phyloP scores from a whole-genome alignment of 139 green algal genomes.

The Pseudopediastrum boryanum region DNA sequence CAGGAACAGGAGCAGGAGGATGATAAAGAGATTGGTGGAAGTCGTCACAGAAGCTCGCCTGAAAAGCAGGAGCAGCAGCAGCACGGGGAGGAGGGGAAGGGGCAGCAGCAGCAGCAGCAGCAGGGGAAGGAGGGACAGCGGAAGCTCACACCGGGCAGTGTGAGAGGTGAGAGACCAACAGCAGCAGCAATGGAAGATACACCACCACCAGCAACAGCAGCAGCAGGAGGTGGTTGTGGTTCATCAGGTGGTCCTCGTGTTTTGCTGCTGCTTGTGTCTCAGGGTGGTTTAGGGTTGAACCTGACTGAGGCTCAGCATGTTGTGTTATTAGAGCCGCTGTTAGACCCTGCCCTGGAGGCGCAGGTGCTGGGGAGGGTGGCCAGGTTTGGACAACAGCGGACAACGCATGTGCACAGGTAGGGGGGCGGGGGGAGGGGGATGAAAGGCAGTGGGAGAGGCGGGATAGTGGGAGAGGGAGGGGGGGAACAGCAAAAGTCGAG shows the following conservation, averaged over 20 bases:
- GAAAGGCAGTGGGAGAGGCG: not conserved
- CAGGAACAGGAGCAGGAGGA: not conserved
- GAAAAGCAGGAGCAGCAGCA: constrained; percentile 1
- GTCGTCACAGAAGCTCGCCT: not conserved
- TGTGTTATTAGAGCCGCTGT: constrained; percentile 79
- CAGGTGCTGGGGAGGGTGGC: constrained; percentile 74
- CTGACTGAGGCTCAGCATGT: constrained; percentile 88
- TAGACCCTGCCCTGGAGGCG: constrained; percentile 36
- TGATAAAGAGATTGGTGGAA: not conserved
- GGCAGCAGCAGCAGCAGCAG: not conserved
- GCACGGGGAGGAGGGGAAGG: not conserved
- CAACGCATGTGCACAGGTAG: constrained; percentile 72
- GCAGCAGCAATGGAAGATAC: not conserved
- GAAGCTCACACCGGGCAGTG: not conserved
- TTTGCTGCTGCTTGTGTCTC: constrained; percentile 79
- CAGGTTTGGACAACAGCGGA: constrained; percentile 71
- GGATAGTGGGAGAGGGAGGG: not conserved
- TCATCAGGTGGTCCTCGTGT: constrained; percentile 42
- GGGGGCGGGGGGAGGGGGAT: not conserved
- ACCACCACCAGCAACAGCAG: not conserved
- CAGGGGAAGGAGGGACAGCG: not conserved
- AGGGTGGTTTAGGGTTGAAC: constrained; percentile 80
- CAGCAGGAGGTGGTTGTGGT: not conserved
- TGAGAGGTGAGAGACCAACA: not conserved
- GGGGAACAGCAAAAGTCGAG: not conserved